phyloP scores from a whole-genome alignment of 2,329 filamentous ascomycete genomes.

The Neopestalotiopsis rosae region DNA sequence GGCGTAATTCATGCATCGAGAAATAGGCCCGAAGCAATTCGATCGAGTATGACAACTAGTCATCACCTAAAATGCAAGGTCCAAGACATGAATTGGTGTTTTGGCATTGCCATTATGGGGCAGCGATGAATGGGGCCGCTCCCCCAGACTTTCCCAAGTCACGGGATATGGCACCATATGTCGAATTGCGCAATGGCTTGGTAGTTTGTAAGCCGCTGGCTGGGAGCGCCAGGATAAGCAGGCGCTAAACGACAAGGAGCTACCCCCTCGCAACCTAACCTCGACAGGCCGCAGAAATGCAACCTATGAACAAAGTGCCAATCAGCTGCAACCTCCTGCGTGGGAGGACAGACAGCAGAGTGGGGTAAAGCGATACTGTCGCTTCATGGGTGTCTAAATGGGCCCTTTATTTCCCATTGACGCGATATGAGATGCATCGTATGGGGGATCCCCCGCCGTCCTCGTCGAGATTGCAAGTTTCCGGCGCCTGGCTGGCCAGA shows the following conservation, averaged over 20 bases:
- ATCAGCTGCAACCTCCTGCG: conserved; percentile 8
- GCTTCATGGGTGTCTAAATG: conserved; percentile 6
- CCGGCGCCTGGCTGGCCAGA: background rate
- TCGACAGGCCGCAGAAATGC: conserved; percentile 14
- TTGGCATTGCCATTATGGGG: conserved; percentile 26
- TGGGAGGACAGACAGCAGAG: conserved; percentile 15
- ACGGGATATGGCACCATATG: conserved; percentile 68
- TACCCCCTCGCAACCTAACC: background rate
- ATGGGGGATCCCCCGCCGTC: background rate
- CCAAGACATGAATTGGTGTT: conserved; percentile 27
- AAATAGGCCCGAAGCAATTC: conserved; percentile 28
- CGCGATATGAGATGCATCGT: background rate
- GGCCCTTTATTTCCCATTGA: background rate
- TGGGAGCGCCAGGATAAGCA: conserved; percentile 15
- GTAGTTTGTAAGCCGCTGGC: conserved; percentile 32
- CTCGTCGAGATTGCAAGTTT: too few relatives aligned
- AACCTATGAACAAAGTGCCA: conserved; percentile 12
- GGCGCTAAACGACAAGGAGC: conserved; percentile 13
- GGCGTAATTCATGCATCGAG: conserved; percentile 27
- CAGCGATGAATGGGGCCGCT: conserved; percentile 27
- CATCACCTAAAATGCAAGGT: conserved; percentile 18
- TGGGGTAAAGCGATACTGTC: conserved; percentile 16
- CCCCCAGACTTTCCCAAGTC: conserved; percentile 44
- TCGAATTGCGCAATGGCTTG: conserved; percentile 39
- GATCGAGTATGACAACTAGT: conserved; percentile 34